Evolutionary conservation across 192 early-diverging fungal species (phyloP).

Genomic region (Podila horticola): DNA sequence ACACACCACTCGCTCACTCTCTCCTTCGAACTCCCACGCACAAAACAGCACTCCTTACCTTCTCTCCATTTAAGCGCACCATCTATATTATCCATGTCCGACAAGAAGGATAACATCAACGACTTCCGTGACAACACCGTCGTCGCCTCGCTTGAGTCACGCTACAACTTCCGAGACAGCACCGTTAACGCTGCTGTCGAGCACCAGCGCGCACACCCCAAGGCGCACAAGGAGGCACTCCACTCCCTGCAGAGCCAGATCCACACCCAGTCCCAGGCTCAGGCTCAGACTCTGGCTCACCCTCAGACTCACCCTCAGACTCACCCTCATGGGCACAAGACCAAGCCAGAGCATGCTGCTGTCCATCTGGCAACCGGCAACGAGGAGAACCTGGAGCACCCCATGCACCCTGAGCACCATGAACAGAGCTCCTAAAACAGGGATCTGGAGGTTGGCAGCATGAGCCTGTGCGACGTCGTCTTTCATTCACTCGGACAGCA

Average conservation of each 20-base stretch:
- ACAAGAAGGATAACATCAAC: slow-evolving; percentile 6
- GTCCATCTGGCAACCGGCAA: slow-evolving; percentile 26
- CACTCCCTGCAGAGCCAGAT: background rate
- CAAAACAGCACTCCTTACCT: background rate
- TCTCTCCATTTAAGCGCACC: background rate
- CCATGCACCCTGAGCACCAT: slow-evolving; percentile 26
- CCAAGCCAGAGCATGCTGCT: slow-evolving; percentile 7
- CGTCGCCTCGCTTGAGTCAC: background rate
- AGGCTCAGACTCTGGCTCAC: background rate
- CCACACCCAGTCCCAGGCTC: background rate
- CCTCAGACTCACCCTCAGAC: slow-evolving; percentile 6
- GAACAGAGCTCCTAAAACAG: background rate
- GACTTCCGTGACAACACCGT: background rate
- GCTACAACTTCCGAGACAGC: slow-evolving; percentile 32
- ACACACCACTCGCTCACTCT: too few relatives aligned
- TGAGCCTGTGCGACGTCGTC: background rate
- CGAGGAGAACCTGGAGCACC: slow-evolving; percentile 40
- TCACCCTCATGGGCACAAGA: background rate
- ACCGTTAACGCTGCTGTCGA: slow-evolving; percentile 9
- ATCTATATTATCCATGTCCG: slow-evolving; percentile 18
- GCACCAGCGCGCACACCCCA: background rate
- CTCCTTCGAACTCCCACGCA: too few relatives aligned
- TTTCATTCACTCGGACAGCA: too few relatives aligned
- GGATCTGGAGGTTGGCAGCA: too few relatives aligned
- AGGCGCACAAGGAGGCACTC: background rate